Evolutionary conservation across 2,329 filamentous ascomycete species (phyloP), one percentile per base, ranked within the genome.

Genomic region (Lanzia echinophila): DNA sequence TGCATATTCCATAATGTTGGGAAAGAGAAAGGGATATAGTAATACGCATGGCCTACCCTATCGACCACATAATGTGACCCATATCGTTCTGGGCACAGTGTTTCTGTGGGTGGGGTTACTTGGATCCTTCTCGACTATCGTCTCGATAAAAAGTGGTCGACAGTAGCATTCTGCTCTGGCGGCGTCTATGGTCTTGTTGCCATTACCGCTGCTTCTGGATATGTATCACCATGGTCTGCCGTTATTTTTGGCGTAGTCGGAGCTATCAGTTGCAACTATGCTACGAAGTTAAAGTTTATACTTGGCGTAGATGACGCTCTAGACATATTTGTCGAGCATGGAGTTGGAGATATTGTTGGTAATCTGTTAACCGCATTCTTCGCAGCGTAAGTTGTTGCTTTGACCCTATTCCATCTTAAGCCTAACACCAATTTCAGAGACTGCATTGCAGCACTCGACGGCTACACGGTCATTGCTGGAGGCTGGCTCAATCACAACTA

Each of bases 21-120:
- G 90, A 65, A 94, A 68, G 59, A 65, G 67, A 55, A 60, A 62
- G 57, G 90, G 90, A 20, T 88, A 95, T 68, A 88, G 88, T 47
- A 88, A 88, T 47, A 95, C 89, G 28, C 86, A 90, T 67, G 88
- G 92, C 69, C 77, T 95, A 63, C 95, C 95, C 73, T 95, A 92
- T 71, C 86, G 90, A 48, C 90, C 90, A 10, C 90, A 96, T 75
- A 95, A 95, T 65, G 89, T 95, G 45, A 94, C 90, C 3, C 88
- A 95, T 69, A 90, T 96, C 62, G 89, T 95, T 50, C 87, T 95
- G 53, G 90, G 90, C 31, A 95, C 90, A 3, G 89, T 95, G 45
- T 95, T 96, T 73, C 83, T 96, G 15, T 96, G 90, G 90, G 87
- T 95, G 15, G 90, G 90, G 51, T 96, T 90, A 90, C 95, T 95